phyloP scores from a whole-genome alignment of 2,329 filamentous ascomycete genomes.

The Fulvia fulva region DNA sequence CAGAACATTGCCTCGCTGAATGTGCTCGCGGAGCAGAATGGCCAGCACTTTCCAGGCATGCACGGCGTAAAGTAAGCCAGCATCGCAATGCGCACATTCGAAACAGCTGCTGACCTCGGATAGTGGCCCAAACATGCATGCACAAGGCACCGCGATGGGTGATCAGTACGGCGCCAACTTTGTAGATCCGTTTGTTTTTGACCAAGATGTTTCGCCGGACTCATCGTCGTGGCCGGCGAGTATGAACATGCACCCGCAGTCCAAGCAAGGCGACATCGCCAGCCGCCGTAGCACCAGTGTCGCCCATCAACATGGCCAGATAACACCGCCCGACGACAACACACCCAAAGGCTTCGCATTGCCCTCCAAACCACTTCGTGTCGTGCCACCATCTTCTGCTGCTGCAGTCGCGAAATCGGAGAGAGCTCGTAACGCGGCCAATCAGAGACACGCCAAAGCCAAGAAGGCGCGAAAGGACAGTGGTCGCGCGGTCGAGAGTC shows the following conservation, averaged over 20 bases:
- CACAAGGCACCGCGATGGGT: not conserved
- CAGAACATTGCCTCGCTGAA: constrained; percentile 17
- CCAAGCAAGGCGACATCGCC: constrained; percentile 18
- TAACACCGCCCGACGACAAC: constrained; percentile 36
- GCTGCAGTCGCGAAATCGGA: constrained; percentile 26
- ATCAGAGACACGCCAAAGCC: constrained; percentile 28
- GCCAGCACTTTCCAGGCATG: constrained; percentile 1
- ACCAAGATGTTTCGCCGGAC: constrained; percentile 6
- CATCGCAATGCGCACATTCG: not conserved
- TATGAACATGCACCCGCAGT: constrained; percentile 3
- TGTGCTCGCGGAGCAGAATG: constrained; percentile 8
- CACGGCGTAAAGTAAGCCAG: not conserved
- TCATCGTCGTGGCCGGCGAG: constrained; percentile 7
- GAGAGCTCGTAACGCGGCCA: constrained; percentile 31
- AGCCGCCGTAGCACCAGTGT: constrained; percentile 17
- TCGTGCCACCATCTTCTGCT: constrained; percentile 5
- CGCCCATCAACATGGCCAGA: constrained; percentile 33
- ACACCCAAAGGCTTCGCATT: constrained; percentile 12
- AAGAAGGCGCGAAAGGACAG: constrained; percentile 25
- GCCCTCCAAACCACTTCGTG: not conserved
- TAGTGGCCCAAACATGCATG: not conserved
- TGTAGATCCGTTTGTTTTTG: constrained; percentile 8
- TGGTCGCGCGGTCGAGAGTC: constrained; percentile 7
- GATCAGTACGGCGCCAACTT: constrained; percentile 2
- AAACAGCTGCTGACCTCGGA: not conserved